Percentiles rank a stretch among this genome's conserved stretches.
These are phyloP conservation scores for Euphrasia confusa DNA, from an alignment of 257 asterid genomes.

Conservation along the genomic window DNA sequence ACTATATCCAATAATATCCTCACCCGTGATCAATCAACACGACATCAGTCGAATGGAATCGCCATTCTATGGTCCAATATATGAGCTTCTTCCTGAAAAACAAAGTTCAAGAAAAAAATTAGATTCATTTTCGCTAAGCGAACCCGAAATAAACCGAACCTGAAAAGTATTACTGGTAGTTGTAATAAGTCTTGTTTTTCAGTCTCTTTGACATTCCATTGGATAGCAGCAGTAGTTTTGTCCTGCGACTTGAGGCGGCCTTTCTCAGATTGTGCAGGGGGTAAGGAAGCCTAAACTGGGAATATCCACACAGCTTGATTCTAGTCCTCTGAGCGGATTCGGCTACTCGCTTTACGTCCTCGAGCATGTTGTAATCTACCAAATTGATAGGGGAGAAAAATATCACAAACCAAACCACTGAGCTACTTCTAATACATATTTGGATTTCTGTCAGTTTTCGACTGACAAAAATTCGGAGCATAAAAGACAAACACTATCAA, in stretches of 20 bases:
- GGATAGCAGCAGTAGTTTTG: conserved; percentile 47
- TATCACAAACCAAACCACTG: not conserved
- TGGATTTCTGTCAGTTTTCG: not conserved
- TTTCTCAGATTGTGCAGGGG: conserved; percentile 52
- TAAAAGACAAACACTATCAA: too few species aligned
- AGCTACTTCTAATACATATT: too few species aligned
- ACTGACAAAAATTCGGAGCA: too few species aligned
- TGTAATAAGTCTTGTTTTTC: conserved; percentile 52
- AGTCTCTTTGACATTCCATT: conserved; percentile 76
- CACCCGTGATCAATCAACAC: conserved; percentile 77
- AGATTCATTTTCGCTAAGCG: not conserved
- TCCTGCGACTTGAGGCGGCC: conserved; percentile 69
- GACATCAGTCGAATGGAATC: conserved; percentile 65
- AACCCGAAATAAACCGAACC: not conserved
- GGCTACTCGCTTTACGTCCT: conserved; percentile 84
- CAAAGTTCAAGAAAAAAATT: not conserved
- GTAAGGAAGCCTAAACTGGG: conserved; percentile 41
- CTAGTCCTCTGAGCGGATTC: conserved; percentile 78
- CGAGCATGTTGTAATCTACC: conserved; percentile 78
- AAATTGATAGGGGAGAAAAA: not conserved
- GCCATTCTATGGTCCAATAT: conserved; percentile 95
- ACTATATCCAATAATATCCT: conserved; percentile 27
- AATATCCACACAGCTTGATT: conserved; percentile 43
- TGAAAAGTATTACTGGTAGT: conserved; percentile 34
- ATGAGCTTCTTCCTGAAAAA: conserved; percentile 63